A percentile compares a stretch with the other conserved stretches of the same genome.
These are phyloP conservation scores for Chiua virens DNA, from an alignment of 768 basidiomycete species.

Conservation along the genomic window DNA sequence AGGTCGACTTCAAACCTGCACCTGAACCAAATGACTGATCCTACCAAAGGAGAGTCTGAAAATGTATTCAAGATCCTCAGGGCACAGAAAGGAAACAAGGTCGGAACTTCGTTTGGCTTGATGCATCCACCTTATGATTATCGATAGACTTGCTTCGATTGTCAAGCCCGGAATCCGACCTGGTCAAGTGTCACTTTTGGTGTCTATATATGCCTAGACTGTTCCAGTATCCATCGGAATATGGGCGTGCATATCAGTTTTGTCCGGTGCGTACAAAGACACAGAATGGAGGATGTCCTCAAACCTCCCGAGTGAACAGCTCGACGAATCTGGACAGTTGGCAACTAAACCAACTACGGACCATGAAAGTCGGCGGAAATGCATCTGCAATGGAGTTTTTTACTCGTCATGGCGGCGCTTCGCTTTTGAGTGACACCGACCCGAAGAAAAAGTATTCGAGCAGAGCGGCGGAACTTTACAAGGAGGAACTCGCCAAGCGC, in stretches of 20 bases:
- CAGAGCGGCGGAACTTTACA: slow-evolving; percentile 83
- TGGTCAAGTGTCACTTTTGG: slow-evolving; percentile 98
- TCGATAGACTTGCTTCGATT: slow-evolving; percentile 86
- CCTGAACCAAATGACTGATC: slow-evolving; percentile 56
- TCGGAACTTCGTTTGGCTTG: slow-evolving; percentile 21
- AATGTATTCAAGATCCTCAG: slow-evolving; percentile 82
- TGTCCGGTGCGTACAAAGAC: slow-evolving; percentile 64
- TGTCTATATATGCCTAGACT: slow-evolving; percentile 96
- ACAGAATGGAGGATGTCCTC: neutral
- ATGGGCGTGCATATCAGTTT: slow-evolving; percentile 99
- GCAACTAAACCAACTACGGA: slow-evolving; percentile 87
- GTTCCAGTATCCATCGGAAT: slow-evolving; percentile 92
- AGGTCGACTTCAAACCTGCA: slow-evolving; percentile 5
- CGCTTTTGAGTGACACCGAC: slow-evolving; percentile 69
- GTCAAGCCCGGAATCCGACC: slow-evolving; percentile 92
- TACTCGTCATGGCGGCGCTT: slow-evolving; percentile 77
- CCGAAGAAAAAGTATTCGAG: slow-evolving; percentile 89
- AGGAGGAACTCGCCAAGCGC: slow-evolving; percentile 81
- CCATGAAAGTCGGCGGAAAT: slow-evolving; percentile 97
- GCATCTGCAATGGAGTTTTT: slow-evolving; percentile 85
- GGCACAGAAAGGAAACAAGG: slow-evolving; percentile 88
- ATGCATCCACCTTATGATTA: slow-evolving; percentile 2
- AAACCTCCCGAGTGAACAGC: slow-evolving; percentile 42
- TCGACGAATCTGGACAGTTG: slow-evolving; percentile 97
- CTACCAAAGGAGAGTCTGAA: slow-evolving; percentile 84